A percentile compares a stretch with the other conserved stretches of the same genome.
These are phyloP conservation scores for Trypanosomatidae sp. DNA, from an alignment of 208 protist species.

Conservation along the genomic window DNA sequence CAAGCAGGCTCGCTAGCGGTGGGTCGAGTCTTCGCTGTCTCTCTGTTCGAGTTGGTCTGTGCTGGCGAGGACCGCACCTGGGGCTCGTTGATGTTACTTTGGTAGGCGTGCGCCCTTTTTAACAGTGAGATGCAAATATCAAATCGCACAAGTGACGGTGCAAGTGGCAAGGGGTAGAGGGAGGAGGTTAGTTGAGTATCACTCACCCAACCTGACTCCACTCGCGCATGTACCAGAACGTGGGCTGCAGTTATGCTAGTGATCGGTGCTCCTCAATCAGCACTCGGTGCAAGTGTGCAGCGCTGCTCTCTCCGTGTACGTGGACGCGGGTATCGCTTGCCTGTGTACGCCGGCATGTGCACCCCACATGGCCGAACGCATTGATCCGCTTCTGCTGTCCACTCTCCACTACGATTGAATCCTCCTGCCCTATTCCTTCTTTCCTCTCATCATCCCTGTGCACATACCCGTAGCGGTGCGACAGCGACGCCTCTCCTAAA, in stretches of 20 bases:
- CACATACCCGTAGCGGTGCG: not conserved
- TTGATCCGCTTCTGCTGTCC: not conserved
- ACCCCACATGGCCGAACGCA: not conserved
- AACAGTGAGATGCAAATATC: not conserved
- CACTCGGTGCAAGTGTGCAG: not conserved
- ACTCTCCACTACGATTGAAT: not conserved
- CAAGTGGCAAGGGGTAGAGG: not conserved
- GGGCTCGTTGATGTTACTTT: not conserved
- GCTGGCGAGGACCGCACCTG: not conserved
- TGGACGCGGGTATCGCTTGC: not conserved
- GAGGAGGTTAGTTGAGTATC: not conserved
- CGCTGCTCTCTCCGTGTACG: not conserved
- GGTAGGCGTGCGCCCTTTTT: not conserved
- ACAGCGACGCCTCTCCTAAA: not conserved
- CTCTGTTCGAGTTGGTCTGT: not conserved
- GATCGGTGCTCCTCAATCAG: not conserved
- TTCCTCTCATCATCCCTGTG: not conserved
- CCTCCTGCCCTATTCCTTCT: not conserved
- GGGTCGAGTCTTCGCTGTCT: not conserved
- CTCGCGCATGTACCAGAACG: not conserved
- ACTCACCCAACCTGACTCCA: not conserved
- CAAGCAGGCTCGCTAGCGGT: slow-evolving; percentile 12
- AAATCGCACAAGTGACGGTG: not conserved
- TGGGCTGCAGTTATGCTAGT: not conserved
- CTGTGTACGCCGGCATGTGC: not conserved